Conservation (phyloP, 768 basidiomycete species). For the Tulasnella calospora region DNA sequence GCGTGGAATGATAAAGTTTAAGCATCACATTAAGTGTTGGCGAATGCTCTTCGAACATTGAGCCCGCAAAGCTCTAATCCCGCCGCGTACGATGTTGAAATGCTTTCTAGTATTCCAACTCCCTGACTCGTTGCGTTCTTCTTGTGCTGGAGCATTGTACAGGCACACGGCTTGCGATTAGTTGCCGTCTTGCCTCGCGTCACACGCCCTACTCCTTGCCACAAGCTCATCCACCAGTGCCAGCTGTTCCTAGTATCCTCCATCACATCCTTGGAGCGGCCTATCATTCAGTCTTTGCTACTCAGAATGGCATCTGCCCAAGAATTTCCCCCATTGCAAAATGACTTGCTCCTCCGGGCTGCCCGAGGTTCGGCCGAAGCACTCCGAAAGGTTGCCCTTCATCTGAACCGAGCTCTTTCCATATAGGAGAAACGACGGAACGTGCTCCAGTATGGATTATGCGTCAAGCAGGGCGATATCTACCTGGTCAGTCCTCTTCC, state of each 20-base stretch:
- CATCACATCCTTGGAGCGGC: not conserved
- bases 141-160: too few species aligned
- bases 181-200: not conserved
- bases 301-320: not conserved
- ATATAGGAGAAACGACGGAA: slow-evolving; percentile 72
- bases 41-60: too few species aligned
- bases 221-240: not conserved
- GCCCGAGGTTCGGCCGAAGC: slow-evolving; percentile 54
- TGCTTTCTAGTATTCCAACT: too few species aligned
- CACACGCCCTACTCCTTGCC: not conserved
- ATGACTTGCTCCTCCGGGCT: slow-evolving; percentile 85
- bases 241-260: not conserved
- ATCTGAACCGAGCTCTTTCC: not conserved
- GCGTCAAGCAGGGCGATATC: slow-evolving; percentile 93
- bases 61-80: too few species aligned
- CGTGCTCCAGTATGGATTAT: slow-evolving; percentile 98
- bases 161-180: too few species aligned
- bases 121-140: not conserved
- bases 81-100: too few species aligned
- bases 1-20: too few species aligned
- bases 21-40: too few species aligned
- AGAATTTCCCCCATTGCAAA: slow-evolving; percentile 68
- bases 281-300: not conserved
- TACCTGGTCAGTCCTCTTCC: slow-evolving; percentile 64
- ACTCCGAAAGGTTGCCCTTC: not conserved